Conservation (phyloP, 192 early-diverging fungal genomes). For the Coemansia sp. region DNA sequence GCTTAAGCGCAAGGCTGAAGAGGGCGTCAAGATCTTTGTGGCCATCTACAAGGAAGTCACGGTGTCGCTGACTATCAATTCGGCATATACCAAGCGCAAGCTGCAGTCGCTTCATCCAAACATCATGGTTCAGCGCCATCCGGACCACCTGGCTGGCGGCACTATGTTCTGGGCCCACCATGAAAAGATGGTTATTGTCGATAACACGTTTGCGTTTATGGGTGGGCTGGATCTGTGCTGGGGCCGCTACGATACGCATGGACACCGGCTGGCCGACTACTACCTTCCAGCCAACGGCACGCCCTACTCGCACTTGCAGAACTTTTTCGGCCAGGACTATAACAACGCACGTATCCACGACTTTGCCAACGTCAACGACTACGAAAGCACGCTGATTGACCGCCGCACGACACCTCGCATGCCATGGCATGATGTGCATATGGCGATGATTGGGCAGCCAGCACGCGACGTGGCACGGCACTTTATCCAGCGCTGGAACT, state of each 20-base stretch:
- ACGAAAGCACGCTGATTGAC: constrained; percentile 52
- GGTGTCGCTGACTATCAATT: constrained; percentile 67
- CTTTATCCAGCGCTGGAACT: constrained; percentile 87
- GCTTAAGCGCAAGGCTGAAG: constrained; percentile 73
- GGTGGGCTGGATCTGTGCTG: constrained; percentile 85
- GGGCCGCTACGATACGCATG: constrained; percentile 81
- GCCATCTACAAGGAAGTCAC: constrained; percentile 82
- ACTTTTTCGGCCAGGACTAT: constrained; percentile 77
- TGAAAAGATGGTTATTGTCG: constrained; percentile 79
- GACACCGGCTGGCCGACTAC: constrained; percentile 74
- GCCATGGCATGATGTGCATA: constrained; percentile 87
- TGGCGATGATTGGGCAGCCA: constrained; percentile 74
- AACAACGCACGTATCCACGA: constrained; percentile 84
- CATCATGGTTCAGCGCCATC: constrained; percentile 81
- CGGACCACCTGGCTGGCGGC: constrained; percentile 70
- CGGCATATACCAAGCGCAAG: constrained; percentile 69
- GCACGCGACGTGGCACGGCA: constrained; percentile 79
- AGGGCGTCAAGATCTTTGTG: constrained; percentile 82
- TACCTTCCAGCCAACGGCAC: constrained; percentile 47
- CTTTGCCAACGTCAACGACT: constrained; percentile 59
- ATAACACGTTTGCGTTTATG: constrained; percentile 77
- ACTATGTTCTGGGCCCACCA: constrained; percentile 84
- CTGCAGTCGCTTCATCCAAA: constrained; percentile 69
- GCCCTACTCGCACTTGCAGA: constrained; percentile 48
- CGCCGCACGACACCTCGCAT: constrained; percentile 62